Conservation (phyloP, 2,329 filamentous ascomycete genomes). For the Exophiala lecanii-corni region DNA sequence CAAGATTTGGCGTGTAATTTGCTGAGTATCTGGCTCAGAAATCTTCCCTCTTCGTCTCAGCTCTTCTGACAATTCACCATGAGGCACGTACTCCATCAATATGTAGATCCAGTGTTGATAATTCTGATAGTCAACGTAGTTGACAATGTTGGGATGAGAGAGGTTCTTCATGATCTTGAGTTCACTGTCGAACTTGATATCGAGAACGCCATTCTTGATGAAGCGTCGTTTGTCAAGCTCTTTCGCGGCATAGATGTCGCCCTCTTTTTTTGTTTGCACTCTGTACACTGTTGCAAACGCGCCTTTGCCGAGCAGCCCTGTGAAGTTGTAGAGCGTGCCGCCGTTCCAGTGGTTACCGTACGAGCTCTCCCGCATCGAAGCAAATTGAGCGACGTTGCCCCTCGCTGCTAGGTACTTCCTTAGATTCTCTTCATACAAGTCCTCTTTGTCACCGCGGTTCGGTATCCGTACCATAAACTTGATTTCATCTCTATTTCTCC, state of each 20-base stretch:
- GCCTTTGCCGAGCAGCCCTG: conserved; percentile 78
- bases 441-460: conserved; percentile 63
- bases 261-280: conserved; percentile 78
- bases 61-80: conserved; percentile 75
- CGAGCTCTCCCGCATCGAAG: conserved; percentile 35
- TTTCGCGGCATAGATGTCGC: conserved; percentile 81
- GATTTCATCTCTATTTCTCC: conserved; percentile 57
- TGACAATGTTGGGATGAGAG: conserved; percentile 82
- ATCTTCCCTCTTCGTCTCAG: conserved; percentile 60
- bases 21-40: conserved; percentile 62
- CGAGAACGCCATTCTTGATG: conserved; percentile 84
- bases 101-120: conserved; percentile 80
- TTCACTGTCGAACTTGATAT: conserved; percentile 92
- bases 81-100: conserved; percentile 89
- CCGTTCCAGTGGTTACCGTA: conserved; percentile 75
- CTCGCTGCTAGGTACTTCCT: conserved; percentile 56
- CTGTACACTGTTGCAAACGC: conserved; percentile 94
- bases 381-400: conserved; percentile 27
- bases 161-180: conserved; percentile 91
- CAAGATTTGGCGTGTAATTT: conserved; percentile 65
- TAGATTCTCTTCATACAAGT: conserved; percentile 65
- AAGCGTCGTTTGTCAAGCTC: conserved; percentile 90
- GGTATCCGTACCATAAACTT: conserved; percentile 84
- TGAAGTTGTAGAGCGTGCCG: conserved; percentile 76
- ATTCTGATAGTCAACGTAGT: conserved; percentile 84